Evolutionary conservation across 2,329 filamentous ascomycete genomes (phyloP).

Genomic region (Colletotrichum godetiae): DNA sequence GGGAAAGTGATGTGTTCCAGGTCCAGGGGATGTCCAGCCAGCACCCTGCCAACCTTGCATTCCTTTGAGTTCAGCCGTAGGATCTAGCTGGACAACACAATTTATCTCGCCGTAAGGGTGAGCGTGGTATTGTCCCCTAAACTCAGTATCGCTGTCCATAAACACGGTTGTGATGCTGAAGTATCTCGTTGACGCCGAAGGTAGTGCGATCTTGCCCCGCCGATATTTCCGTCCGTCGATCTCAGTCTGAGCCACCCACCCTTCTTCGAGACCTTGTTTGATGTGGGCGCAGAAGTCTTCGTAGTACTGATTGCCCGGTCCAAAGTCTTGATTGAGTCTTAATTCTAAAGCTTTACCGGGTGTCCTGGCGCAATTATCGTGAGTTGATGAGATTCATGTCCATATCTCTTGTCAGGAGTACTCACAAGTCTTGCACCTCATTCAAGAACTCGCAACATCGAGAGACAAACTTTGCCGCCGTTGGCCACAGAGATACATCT

Average conservation of each 20-base stretch:
- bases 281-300: conserved; percentile 54
- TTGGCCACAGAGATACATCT: conserved; percentile 42
- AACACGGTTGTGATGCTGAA: conserved; percentile 69
- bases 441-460: conserved; percentile 45
- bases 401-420: neutral
- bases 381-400: neutral
- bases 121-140: conserved; percentile 59
- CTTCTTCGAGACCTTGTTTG: conserved; percentile 52
- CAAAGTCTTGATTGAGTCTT: conserved; percentile 55
- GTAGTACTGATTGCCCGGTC: conserved; percentile 54
- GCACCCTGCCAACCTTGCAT: conserved; percentile 67
- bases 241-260: conserved; percentile 57
- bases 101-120: conserved; percentile 68
- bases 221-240: conserved; percentile 59
- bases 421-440: conserved; percentile 46
- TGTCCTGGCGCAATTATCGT: conserved; percentile 44
- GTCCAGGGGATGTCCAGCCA: conserved; percentile 65
- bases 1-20: conserved; percentile 68
- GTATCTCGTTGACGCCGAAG: conserved; percentile 57
- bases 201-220: conserved; percentile 57
- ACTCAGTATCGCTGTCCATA: conserved; percentile 62
- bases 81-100: conserved; percentile 63
- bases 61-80: conserved; percentile 61
- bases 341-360: conserved; percentile 58
- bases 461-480: conserved; percentile 42